These are phyloP conservation scores for Toxoplasma gondii DNA, from an alignment of 169 alveolate species.

Conservation along the genomic window DNA sequence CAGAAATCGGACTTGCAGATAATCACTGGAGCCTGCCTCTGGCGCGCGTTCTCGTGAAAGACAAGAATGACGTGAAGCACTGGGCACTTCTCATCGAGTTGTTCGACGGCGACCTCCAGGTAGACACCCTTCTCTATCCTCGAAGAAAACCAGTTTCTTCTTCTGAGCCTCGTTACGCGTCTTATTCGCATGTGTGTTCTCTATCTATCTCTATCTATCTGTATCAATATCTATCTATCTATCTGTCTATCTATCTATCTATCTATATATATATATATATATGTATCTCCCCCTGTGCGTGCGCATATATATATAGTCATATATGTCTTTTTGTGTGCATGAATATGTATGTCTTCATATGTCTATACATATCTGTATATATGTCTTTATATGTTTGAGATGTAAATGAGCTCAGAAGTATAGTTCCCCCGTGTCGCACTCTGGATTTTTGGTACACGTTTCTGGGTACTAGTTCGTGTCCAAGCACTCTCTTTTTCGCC, in stretches of 20 bases:
- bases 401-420: too few relatives aligned
- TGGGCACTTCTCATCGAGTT: conserved; percentile 16
- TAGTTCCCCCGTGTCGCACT: too few relatives aligned
- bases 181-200: not conserved
- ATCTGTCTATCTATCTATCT: too few relatives aligned
- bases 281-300: not conserved
- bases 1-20: not conserved
- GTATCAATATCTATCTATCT: too few relatives aligned
- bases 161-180: not conserved
- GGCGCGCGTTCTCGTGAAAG: conserved; percentile 15
- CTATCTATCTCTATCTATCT: not conserved
- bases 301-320: not conserved
- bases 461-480: too few relatives aligned
- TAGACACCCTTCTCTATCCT: not conserved
- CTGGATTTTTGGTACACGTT: too few relatives aligned
- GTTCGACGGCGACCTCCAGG: conserved; percentile 7
- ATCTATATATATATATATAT: too few relatives aligned
- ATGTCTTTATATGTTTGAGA: too few relatives aligned
- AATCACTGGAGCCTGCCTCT: conserved; percentile 2
- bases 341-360: too few relatives aligned
- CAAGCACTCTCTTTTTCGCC: too few relatives aligned
- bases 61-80: not conserved
- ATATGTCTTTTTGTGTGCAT: too few relatives aligned
- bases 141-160: not conserved
- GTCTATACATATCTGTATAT: too few relatives aligned